Evolutionary conservation across 805 yeast genomes (phyloP).

Genomic region (Naumovozyma dairenensis): DNA sequence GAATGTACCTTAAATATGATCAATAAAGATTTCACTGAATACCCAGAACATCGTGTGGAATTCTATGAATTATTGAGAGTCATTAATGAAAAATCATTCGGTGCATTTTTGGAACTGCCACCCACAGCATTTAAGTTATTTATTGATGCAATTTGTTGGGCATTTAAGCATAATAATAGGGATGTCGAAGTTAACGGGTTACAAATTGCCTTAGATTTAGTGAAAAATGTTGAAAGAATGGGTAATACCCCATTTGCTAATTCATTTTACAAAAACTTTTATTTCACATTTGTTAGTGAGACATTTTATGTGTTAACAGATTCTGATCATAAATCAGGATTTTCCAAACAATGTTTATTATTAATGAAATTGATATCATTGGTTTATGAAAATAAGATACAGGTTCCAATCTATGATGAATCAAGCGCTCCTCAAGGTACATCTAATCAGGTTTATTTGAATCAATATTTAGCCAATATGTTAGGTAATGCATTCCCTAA

Average conservation of each 20-base stretch:
- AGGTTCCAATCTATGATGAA: conserved; percentile 68
- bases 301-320: conserved; percentile 90
- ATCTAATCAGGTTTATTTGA: conserved; percentile 65
- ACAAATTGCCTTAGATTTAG: conserved; percentile 69
- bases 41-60: conserved; percentile 96
- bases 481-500: conserved; percentile 87
- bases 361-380: conserved; percentile 75
- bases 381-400: conserved; percentile 66
- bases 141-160: conserved; percentile 94
- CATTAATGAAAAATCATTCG: conserved; percentile 75
- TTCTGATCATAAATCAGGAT: conserved; percentile 96
- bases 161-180: conserved; percentile 93
- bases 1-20: conserved; percentile 94
- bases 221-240: conserved; percentile 72
- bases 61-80: conserved; percentile 84
- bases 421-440: conserved; percentile 82
- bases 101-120: conserved; percentile 78
- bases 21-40: conserved; percentile 88
- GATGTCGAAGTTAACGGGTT: conserved; percentile 93
- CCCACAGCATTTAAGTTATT: conserved; percentile 86
- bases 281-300: conserved; percentile 82
- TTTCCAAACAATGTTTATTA: conserved; percentile 75
- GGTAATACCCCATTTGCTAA: conserved; percentile 63
- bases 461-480: conserved; percentile 73
- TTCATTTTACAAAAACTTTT: conserved; percentile 81